Base-by-base conservation (phyloP, 257 asterid genomes). In the Petunia axillaris region DNA sequence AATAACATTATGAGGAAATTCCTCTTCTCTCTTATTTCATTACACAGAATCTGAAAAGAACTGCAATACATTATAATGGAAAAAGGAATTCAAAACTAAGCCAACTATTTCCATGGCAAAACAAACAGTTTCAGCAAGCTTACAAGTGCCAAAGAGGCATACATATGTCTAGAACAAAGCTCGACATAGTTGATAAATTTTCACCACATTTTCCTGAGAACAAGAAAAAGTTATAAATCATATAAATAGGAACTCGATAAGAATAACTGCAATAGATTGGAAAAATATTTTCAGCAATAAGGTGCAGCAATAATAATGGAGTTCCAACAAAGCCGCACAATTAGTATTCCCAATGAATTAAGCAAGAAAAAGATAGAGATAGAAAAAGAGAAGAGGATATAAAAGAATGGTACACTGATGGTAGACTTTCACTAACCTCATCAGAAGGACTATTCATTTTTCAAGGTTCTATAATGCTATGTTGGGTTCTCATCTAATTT, bases 131-230 rank as follows among this genome's bases (percentile, higher is more conserved):
- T 71, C 77, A 63, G 11, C 60, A 48, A 71, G 59, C 25, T 48
- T 48, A 71, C n/a, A 70, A 46, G 25, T 10, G 10, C 59, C 77
- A 71, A 44, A 71, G 44, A 48, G 25, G 77, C 77, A 48, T 48
- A 35, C 35, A 35, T 46, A 48, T 68, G 57, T 44, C 57, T n/a
- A 44, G 76, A 68, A 68, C 6, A 68, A 44, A 6, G 16, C 76
- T 16, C 0, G 16, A 5, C 43, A 1, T 11, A 46, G 60, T 0
- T 71, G 25, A 48, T 71, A 25, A 48, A 5, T 43, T 48, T 71
- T 71, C 77, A 71, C 77, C 77, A 71, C 11, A 71, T 71, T 71
- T 25, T 58, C 77, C 77, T 71, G 77, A 70, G 59, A 25, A 70
- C 41, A 4, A 48, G 8, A 48, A 38, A 48, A 70, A 46, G 48